phyloP scores from a whole-genome alignment of 306 rosid genomes.

The Rosa persica region DNA sequence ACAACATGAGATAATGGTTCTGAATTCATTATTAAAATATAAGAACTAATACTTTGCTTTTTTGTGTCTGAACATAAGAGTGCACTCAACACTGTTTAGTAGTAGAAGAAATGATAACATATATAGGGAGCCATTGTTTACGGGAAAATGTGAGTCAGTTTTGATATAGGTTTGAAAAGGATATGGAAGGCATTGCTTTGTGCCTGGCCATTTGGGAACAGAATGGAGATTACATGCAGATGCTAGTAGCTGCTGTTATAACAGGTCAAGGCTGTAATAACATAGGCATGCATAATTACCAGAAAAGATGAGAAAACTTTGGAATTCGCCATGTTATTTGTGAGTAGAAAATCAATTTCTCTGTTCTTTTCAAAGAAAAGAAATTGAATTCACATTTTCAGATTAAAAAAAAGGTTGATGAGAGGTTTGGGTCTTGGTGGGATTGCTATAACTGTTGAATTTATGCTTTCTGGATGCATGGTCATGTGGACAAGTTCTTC shows the following conservation, averaged over 20 bases:
- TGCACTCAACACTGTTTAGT: not conserved
- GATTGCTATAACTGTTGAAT: too few species aligned
- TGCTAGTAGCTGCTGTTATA: not conserved
- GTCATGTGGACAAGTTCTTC: too few species aligned
- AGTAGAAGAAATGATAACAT: not conserved
- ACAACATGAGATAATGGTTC: too few species aligned
- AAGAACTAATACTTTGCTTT: not conserved
- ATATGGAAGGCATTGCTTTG: not conserved
- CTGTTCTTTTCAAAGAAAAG: not conserved
- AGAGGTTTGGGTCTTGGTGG: too few species aligned
- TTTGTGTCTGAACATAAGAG: not conserved
- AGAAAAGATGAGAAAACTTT: too few species aligned
- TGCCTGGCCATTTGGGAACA: not conserved
- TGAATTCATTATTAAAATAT: too few species aligned
- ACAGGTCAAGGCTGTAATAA: not conserved
- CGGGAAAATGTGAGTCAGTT: not conserved
- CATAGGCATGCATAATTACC: not conserved
- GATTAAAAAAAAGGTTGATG: too few species aligned
- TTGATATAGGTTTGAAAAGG: not conserved
- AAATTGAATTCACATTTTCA: too few species aligned
- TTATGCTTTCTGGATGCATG: too few species aligned
- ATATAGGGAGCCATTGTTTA: too few species aligned
- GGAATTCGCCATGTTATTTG: too few species aligned
- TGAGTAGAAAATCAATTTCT: not conserved
- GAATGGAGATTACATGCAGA: not conserved